Conservation (phyloP, 352 stramenopile species). For the Phytophthora uliginosa region DNA sequence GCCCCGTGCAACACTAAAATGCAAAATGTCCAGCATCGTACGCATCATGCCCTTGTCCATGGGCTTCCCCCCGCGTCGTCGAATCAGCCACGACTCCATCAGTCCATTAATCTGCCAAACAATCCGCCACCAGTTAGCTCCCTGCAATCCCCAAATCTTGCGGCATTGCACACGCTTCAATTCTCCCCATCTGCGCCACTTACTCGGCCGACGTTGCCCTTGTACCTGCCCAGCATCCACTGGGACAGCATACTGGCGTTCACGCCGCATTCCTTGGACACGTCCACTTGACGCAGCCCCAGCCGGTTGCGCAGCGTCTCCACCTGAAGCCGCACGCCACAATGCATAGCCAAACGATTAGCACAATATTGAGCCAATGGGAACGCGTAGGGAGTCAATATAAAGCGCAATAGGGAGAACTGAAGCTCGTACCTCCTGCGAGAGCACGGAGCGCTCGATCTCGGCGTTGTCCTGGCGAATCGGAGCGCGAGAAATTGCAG, state of each 20-base stretch:
- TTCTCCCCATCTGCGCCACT: slow-evolving; percentile 4
- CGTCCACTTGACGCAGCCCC: slow-evolving; percentile 82
- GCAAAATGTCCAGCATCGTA: slow-evolving; percentile 22
- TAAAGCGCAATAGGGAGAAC: background rate
- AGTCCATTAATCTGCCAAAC: slow-evolving; percentile 77
- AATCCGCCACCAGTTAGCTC: slow-evolving; percentile 3
- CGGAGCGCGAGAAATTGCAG: slow-evolving; percentile 10
- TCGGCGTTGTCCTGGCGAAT: slow-evolving; percentile 81
- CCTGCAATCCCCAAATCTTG: background rate
- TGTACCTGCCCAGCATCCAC: slow-evolving; percentile 90
- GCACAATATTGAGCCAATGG: background rate
- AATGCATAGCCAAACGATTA: slow-evolving; percentile 7
- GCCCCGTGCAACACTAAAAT: background rate
- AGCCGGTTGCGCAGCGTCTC: slow-evolving; percentile 79
- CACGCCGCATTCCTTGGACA: slow-evolving; percentile 88
- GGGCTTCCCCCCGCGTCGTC: slow-evolving; percentile 80
- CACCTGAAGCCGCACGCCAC: slow-evolving; percentile 46
- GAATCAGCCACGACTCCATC: slow-evolving; percentile 89
- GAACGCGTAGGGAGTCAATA: background rate
- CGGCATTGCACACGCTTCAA: background rate
- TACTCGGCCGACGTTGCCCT: slow-evolving; percentile 84
- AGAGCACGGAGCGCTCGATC: slow-evolving; percentile 84
- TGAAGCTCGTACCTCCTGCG: slow-evolving; percentile 61
- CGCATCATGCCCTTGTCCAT: slow-evolving; percentile 81
- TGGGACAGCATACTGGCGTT: slow-evolving; percentile 90